Percentiles rank a stretch among this genome's conserved stretches.
phyloP scores from a whole-genome alignment of 1,284 basidiomycete genomes.

The Puccinia sorghi region DNA sequence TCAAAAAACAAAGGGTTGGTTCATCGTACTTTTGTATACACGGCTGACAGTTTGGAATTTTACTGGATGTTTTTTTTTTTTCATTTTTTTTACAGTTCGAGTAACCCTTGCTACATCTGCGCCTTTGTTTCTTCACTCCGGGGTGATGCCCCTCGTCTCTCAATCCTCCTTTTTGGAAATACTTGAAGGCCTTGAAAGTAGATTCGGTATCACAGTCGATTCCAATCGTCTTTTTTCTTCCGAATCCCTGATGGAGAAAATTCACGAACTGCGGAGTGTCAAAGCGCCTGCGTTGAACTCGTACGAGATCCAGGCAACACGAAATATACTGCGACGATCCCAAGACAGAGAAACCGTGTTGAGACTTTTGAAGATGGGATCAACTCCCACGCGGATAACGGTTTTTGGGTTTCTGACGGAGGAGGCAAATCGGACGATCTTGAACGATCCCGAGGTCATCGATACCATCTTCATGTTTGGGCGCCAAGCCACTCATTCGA shows the following conservation, averaged over 20 bases:
- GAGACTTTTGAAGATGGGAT: conserved; percentile 9
- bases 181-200: conserved; percentile 4
- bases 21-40: not conserved
- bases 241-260: not conserved
- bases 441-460: conserved; percentile 31
- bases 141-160: conserved; percentile 9
- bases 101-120: not conserved
- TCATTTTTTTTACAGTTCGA: not conserved
- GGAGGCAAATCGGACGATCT: not conserved
- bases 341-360: not conserved
- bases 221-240: not conserved
- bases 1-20: conserved; percentile 25
- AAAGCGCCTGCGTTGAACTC: conserved; percentile 9
- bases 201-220: conserved; percentile 25
- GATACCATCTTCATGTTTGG: conserved; percentile 8
- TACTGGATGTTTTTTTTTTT: not conserved
- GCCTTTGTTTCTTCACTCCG: not conserved
- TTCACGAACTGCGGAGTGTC: conserved; percentile 5
- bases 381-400: not conserved
- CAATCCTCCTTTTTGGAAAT: conserved; percentile 33
- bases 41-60: not conserved
- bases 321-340: conserved; percentile 1
- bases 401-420: conserved; percentile 12
- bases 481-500: conserved; percentile 1
- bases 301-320: not conserved